phyloP scores from a whole-genome alignment of 495 filamentous ascomycete species.

The Physcia stellaris region DNA sequence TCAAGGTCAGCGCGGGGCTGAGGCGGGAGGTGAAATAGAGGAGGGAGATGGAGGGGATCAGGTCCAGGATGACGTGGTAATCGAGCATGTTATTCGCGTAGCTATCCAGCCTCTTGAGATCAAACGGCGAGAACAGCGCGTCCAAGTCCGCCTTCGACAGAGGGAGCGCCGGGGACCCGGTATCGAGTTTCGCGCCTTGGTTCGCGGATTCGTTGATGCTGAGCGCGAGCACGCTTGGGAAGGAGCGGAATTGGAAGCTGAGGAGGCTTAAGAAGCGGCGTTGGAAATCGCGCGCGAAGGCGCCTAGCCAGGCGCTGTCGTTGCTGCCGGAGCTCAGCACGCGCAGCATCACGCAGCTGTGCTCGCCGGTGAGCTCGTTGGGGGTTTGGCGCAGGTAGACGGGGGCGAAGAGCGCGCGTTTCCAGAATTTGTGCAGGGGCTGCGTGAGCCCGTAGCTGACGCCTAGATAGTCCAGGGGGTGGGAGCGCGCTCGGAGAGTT shows the following conservation, averaged over 20 bases:
- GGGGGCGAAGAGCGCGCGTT: conserved; percentile 67
- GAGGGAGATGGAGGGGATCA: conserved; percentile 66
- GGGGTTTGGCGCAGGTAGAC: conserved; percentile 93
- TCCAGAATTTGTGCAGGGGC: conserved; percentile 93
- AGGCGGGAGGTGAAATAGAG: conserved; percentile 75
- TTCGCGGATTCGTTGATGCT: conserved; percentile 80
- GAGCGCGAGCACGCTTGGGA: conserved; percentile 67
- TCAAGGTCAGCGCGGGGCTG: conserved; percentile 48
- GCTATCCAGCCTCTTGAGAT: conserved; percentile 84
- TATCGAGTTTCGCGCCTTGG: conserved; percentile 48
- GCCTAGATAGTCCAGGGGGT: conserved; percentile 78
- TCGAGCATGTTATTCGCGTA: conserved; percentile 96
- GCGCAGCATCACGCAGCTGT: conserved; percentile 94
- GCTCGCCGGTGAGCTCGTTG: conserved; percentile 93
- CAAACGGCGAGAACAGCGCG: conserved; percentile 67
- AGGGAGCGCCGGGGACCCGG: conserved; percentile 30
- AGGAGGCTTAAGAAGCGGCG: conserved; percentile 75
- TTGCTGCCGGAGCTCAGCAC: conserved; percentile 45
- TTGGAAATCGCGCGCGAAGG: conserved; percentile 88
- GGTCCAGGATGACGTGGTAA: conserved; percentile 92
- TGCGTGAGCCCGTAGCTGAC: conserved; percentile 90
- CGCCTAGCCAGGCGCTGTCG: conserved; percentile 72
- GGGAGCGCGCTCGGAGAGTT: conserved; percentile 70
- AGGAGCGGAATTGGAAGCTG: conserved; percentile 82
- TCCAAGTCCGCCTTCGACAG: conserved; percentile 66